phyloP scores from a whole-genome alignment of 768 basidiomycete genomes.

The Kwoniella sp. region DNA sequence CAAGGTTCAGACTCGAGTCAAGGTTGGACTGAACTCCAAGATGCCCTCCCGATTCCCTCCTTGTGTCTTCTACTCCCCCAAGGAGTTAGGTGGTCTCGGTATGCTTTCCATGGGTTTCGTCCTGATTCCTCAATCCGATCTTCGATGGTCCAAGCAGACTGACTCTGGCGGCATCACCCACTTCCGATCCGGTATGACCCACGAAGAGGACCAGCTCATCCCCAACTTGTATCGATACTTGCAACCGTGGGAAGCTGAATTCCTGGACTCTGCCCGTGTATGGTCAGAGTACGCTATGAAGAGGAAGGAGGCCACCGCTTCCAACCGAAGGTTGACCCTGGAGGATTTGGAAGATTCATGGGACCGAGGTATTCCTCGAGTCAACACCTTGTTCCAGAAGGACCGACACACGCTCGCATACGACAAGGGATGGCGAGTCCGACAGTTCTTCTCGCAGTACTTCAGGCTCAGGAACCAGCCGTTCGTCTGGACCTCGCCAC shows the following conservation, averaged over 20 bases:
- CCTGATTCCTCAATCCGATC: conserved; percentile 94
- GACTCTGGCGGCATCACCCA: conserved; percentile 96
- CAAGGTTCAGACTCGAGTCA: conserved; percentile 99
- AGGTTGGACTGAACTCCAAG: conserved; percentile 98
- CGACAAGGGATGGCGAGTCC: conserved; percentile 97
- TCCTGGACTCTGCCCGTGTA: conserved; percentile 95
- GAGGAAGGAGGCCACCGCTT: conserved; percentile 98
- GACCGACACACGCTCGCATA: conserved; percentile 96
- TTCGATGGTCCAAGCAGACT: conserved; percentile 97
- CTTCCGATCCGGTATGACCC: conserved; percentile 98
- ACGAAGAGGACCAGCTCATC: conserved; percentile 66
- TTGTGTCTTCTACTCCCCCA: conserved; percentile 84
- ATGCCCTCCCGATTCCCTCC: conserved; percentile 99
- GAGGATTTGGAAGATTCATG: conserved; percentile 98
- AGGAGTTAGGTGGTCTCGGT: conserved; percentile 96
- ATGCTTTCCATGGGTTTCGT: conserved; percentile 99
- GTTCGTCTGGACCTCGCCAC: conserved; percentile 99
- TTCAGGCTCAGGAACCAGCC: conserved; percentile 75
- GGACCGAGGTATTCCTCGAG: conserved; percentile 90
- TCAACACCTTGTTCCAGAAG: conserved; percentile 98
- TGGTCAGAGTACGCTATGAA: conserved; percentile 99
- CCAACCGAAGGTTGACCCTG: conserved; percentile 91
- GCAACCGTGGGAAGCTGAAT: conserved; percentile 97
- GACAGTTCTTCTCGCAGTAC: conserved; percentile 98
- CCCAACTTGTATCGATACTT: conserved; percentile 96